These are phyloP conservation scores for Anisogramma anomala DNA, from an alignment of 2,329 filamentous ascomycete species.

Conservation along the genomic window DNA sequence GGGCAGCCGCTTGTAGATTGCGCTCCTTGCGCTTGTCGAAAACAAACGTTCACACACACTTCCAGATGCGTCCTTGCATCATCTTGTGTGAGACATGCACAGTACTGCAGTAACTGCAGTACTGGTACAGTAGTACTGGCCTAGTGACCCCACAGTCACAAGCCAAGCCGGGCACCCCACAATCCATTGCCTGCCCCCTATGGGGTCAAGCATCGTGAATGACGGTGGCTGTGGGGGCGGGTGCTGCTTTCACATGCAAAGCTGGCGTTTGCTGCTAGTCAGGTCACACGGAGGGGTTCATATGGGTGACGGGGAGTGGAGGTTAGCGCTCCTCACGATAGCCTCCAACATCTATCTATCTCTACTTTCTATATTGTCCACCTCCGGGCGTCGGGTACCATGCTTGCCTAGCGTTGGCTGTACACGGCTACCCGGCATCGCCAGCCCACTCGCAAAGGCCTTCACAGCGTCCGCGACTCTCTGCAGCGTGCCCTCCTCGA, in stretches of 20 bases:
- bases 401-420: no score
- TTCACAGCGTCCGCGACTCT: conserved; percentile 23
- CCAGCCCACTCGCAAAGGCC: conserved; percentile 20
- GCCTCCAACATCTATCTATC: no score
- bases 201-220: not conserved
- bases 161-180: not conserved
- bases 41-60: not conserved
- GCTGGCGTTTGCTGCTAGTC: not conserved
- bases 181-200: no score
- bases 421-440: conserved; percentile 8
- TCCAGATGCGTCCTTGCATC: not conserved
- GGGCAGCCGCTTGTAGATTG: no score
- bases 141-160: not conserved
- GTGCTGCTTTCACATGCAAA: not conserved
- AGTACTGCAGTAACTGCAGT: not conserved
- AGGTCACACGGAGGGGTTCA: not conserved
- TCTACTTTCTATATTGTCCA: no score
- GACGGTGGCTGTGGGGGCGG: not conserved
- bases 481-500: conserved; percentile 30
- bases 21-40: not conserved
- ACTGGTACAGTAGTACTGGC: no score
- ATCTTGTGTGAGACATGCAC: not conserved
- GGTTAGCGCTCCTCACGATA: no score
- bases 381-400: no score
- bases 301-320: no score